Conservation (phyloP, 257 asterid genomes). For the Thymus quinquecostatus region DNA sequence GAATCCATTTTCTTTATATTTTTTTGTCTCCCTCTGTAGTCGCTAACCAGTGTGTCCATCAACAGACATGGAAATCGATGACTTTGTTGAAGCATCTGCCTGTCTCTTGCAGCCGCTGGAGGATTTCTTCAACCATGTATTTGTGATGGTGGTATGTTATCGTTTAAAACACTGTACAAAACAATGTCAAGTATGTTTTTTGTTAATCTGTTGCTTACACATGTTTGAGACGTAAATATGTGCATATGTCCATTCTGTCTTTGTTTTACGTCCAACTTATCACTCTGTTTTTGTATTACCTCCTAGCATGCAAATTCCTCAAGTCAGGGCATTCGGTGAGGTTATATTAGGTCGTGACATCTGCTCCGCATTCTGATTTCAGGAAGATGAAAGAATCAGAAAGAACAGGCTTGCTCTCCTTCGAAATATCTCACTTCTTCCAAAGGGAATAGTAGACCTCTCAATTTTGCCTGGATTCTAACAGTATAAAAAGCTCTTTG, state of each 20-base stretch:
- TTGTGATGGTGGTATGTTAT: constrained; percentile 92
- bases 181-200: background rate
- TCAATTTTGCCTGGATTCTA: constrained; percentile 74
- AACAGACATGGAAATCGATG: constrained; percentile 92
- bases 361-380: constrained; percentile 33
- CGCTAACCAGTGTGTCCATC: constrained; percentile 20
- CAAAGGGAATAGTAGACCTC: constrained; percentile 92
- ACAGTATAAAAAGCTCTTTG: background rate
- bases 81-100: constrained; percentile 72
- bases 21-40: background rate
- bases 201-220: no score
- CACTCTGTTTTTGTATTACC: no score
- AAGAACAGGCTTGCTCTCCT: constrained; percentile 88
- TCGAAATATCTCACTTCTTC: constrained; percentile 71
- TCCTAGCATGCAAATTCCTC: background rate
- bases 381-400: constrained; percentile 87
- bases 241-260: no score
- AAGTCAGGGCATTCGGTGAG: background rate
- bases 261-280: no score
- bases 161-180: background rate
- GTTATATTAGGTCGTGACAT: constrained; percentile 12
- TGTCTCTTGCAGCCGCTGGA: constrained; percentile 76
- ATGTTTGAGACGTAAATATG: no score
- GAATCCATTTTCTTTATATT: constrained; percentile 2
- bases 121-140: constrained; percentile 82